Percentiles rank a stretch among this genome's conserved stretches.
phyloP scores from a whole-genome alignment of 495 filamentous ascomycete genomes.

The Aspergillus biplanus region DNA sequence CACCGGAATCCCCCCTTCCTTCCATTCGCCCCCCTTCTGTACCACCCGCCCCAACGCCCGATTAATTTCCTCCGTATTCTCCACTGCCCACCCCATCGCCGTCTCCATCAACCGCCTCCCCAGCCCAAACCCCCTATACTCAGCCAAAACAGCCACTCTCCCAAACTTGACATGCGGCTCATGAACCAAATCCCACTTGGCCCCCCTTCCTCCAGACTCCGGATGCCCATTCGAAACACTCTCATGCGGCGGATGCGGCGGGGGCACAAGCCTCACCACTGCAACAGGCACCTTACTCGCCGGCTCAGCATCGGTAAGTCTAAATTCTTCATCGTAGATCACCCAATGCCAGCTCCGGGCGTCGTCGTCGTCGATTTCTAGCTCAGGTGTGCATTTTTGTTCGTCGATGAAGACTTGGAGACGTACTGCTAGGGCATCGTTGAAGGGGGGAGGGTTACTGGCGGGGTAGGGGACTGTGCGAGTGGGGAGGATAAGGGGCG shows the following conservation, averaged over 20 bases:
- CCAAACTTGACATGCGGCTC: constrained; percentile 65
- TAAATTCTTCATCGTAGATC: constrained; percentile 48
- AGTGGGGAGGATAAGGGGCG: constrained; percentile 29
- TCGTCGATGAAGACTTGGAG: constrained; percentile 77
- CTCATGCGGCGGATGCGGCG: constrained; percentile 32
- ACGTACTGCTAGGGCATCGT: constrained; percentile 79
- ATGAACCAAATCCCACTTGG: constrained; percentile 32
- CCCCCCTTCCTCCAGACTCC: neutral
- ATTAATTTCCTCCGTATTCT: constrained; percentile 55
- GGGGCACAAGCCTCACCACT: constrained; percentile 77
- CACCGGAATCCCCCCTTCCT: constrained; percentile 23
- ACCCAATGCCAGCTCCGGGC: constrained; percentile 80
- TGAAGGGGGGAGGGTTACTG: constrained; percentile 61
- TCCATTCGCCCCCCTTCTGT: constrained; percentile 46
- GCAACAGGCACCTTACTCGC: constrained; percentile 49
- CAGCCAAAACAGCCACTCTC: constrained; percentile 16
- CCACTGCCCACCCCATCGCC: constrained; percentile 63
- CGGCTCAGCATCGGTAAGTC: neutral
- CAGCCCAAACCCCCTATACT: constrained; percentile 21
- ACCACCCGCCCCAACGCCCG: constrained; percentile 33
- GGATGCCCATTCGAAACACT: neutral
- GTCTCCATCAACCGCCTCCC: constrained; percentile 59
- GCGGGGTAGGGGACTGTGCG: constrained; percentile 27
- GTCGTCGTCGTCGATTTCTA: constrained; percentile 84
- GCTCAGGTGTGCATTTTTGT: constrained; percentile 65